phyloP scores from a whole-genome alignment of 306 rosid species.

The Dalbergia cochinchinensis region DNA sequence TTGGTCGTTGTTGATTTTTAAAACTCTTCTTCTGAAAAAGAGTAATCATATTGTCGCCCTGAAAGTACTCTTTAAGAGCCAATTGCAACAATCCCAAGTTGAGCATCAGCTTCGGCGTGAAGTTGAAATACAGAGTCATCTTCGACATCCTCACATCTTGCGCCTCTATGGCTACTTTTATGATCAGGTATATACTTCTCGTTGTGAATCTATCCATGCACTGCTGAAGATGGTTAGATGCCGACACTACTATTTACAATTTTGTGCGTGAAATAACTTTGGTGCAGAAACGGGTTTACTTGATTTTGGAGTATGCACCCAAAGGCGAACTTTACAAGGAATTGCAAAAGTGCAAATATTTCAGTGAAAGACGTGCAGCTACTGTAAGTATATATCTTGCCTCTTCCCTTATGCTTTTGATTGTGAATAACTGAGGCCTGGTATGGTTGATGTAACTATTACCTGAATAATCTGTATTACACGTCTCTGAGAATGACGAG shows the following conservation, averaged over 20 bases:
- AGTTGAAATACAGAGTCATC: conserved; percentile 99
- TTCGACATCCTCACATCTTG: conserved; percentile 90
- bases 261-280: conserved; percentile 3
- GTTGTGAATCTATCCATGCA: not conserved
- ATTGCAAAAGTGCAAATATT: conserved; percentile 93
- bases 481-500: not conserved
- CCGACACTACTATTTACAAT: conserved; percentile 14
- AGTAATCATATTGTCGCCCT: conserved; percentile 95
- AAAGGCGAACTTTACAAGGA: conserved; percentile 99
- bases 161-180: conserved; percentile 97
- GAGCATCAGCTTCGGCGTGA: conserved; percentile 98
- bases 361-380: conserved; percentile 98
- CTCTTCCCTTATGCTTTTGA: not conserved
- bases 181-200: conserved; percentile 74
- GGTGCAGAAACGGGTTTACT: conserved; percentile 92
- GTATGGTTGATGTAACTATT: not conserved
- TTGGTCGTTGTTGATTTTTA: not conserved
- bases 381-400: conserved; percentile 69
- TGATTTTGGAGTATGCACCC: conserved; percentile 96
- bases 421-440: not conserved
- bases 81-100: conserved; percentile 98
- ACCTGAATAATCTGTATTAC: not conserved
- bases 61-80: conserved; percentile 96
- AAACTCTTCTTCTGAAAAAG: conserved; percentile 55
- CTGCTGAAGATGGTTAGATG: conserved; percentile 14